A percentile compares a stretch with the other conserved stretches of the same genome.
Evolutionary conservation across 441 rosid genomes (phyloP).

Genomic region (Bocquillonia castaneifolia): DNA sequence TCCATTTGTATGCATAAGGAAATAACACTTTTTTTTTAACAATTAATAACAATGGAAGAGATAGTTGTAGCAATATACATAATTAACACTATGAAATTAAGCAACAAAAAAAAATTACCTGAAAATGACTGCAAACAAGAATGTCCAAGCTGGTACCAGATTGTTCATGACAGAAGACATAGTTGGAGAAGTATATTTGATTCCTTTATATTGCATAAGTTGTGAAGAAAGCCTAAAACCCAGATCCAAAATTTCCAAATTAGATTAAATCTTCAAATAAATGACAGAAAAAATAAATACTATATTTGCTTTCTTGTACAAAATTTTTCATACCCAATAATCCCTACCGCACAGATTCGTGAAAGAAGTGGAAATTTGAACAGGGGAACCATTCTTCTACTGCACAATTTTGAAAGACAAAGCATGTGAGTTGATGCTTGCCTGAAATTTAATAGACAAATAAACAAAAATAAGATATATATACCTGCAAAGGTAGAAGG

Average conservation of each 20-base stretch:
- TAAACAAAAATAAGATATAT: not conserved
- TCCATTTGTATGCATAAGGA: not conserved
- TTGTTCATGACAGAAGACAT: slow-evolving; percentile 48
- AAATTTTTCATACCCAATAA: slow-evolving; percentile 31
- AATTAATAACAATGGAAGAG: no score
- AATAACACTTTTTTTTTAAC: not conserved
- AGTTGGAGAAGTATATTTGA: slow-evolving; percentile 47
- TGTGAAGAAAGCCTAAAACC: slow-evolving; percentile 29
- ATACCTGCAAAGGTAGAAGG: slow-evolving; percentile 21
- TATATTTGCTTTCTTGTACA: not conserved
- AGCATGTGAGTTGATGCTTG: not conserved
- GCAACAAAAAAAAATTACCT: slow-evolving; percentile 31
- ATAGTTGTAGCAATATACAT: not conserved
- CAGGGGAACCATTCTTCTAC: slow-evolving; percentile 6
- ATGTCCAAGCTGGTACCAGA: slow-evolving; percentile 48
- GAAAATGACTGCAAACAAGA: slow-evolving; percentile 47
- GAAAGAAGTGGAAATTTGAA: slow-evolving; percentile 31
- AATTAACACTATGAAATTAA: no score
- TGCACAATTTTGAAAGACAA: slow-evolving; percentile 11
- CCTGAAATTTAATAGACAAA: not conserved
- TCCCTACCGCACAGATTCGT: slow-evolving; percentile 34
- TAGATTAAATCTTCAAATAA: not conserved
- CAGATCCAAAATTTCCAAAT: not conserved
- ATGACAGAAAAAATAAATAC: no score
- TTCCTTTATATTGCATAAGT: slow-evolving; percentile 35